Conservation (phyloP, 1,284 basidiomycete species). For the Athelia psychrophila region DNA sequence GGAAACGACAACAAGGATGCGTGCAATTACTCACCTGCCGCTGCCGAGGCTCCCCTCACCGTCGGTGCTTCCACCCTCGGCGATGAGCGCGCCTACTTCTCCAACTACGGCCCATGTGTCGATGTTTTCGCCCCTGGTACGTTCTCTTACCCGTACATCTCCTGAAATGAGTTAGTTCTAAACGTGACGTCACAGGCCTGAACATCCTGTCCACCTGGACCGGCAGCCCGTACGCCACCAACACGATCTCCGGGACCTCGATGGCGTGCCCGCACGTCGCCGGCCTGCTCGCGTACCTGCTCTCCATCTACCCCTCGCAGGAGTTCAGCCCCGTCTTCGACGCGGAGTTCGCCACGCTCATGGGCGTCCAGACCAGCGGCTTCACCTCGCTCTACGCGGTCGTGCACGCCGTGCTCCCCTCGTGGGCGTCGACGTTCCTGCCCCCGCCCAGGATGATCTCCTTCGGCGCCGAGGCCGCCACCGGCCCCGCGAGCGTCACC, state of each 20-base stretch:
- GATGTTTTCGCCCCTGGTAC: slow-evolving; percentile 81
- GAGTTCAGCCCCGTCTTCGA: slow-evolving; percentile 52
- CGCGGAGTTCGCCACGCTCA: slow-evolving; percentile 23
- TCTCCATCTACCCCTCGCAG: slow-evolving; percentile 72
- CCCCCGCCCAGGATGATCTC: slow-evolving; percentile 47
- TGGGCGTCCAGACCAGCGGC: slow-evolving; percentile 11
- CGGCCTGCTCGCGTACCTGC: slow-evolving; percentile 81
- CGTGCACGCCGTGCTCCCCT: slow-evolving; percentile 54
- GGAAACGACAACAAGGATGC: slow-evolving; percentile 71
- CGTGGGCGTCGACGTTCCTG: slow-evolving; percentile 57
- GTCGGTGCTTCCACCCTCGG: slow-evolving; percentile 81
- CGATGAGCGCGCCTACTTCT: slow-evolving; percentile 90
- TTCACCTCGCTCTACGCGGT: slow-evolving; percentile 43
- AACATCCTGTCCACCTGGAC: slow-evolving; percentile 83
- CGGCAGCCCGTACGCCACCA: slow-evolving; percentile 49
- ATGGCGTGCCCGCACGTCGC: slow-evolving; percentile 72
- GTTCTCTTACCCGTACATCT: slow-evolving; percentile 6
- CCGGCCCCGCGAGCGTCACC: slow-evolving; percentile 43
- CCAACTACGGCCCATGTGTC: slow-evolving; percentile 76
- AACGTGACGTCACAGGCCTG: slow-evolving; percentile 40
- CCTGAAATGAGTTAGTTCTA: slow-evolving; percentile 5
- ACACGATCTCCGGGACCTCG: slow-evolving; percentile 74
- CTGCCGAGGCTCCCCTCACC: slow-evolving; percentile 74
- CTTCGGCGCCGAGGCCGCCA: slow-evolving; percentile 35
- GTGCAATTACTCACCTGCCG: slow-evolving; percentile 82